These are phyloP conservation scores for Magnusiomyces tetraspermus DNA, from an alignment of 1,139 yeast genomes.

Conservation along the genomic window DNA sequence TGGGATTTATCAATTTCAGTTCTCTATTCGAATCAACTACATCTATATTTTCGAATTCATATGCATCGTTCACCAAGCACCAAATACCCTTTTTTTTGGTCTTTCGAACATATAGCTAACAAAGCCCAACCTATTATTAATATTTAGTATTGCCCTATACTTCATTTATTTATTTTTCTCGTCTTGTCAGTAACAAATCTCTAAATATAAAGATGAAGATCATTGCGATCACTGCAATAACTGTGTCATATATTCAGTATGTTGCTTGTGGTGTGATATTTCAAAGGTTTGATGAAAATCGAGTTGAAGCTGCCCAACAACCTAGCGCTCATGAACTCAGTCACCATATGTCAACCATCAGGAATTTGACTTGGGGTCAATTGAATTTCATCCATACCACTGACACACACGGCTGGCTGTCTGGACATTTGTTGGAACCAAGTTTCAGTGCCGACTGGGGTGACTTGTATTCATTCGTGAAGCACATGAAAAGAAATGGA, in stretches of 20 bases:
- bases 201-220: too few species aligned
- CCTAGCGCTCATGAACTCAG: not conserved
- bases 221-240: too few species aligned
- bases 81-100: not conserved
- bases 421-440: conserved; percentile 73
- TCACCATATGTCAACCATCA: conserved; percentile 17
- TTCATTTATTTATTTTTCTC: too few species aligned
- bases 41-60: too few species aligned
- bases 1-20: too few species aligned
- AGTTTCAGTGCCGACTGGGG: conserved; percentile 89
- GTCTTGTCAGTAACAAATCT: too few species aligned
- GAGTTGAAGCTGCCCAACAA: conserved; percentile 1
- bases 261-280: not conserved
- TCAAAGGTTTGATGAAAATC: not conserved
- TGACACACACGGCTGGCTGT: conserved; percentile 87
- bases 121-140: too few species aligned
- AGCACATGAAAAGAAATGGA: conserved; percentile 41
- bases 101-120: not conserved
- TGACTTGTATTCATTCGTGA: conserved; percentile 65
- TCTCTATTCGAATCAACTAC: too few species aligned
- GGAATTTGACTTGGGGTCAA: conserved; percentile 56
- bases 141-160: too few species aligned
- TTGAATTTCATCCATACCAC: conserved; percentile 85
- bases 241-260: too few species aligned
- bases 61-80: not conserved